A percentile compares a stretch with the other conserved stretches of the same genome.
Conservation (phyloP, 2,329 filamentous ascomycete species). For the Hysterium pulicare region DNA sequence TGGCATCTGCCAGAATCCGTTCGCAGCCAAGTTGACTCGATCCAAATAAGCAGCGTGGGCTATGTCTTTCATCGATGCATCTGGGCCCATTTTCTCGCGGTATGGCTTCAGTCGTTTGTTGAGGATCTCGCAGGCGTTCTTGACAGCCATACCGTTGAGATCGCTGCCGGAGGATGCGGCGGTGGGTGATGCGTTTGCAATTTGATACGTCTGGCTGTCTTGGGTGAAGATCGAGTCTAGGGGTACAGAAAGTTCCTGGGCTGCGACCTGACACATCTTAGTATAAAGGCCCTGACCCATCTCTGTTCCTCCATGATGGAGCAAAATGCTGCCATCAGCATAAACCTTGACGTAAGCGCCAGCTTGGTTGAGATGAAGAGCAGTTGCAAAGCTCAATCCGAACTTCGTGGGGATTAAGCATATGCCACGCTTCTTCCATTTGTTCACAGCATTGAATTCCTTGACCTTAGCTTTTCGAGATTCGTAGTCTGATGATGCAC, state of each 20-base stretch:
- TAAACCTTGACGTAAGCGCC: conserved; percentile 93
- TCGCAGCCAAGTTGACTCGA: conserved; percentile 88
- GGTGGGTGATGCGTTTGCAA: conserved; percentile 87
- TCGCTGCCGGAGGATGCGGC: conserved; percentile 92
- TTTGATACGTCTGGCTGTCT: conserved; percentile 82
- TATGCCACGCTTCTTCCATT: conserved; percentile 88
- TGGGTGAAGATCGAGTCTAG: conserved; percentile 78
- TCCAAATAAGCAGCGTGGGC: conserved; percentile 92
- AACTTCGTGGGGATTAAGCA: conserved; percentile 92
- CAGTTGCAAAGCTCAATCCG: conserved; percentile 86
- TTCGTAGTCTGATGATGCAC: conserved; percentile 69
- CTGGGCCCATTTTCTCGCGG: conserved; percentile 71
- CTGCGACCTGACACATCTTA: conserved; percentile 93
- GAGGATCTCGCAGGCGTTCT: conserved; percentile 83
- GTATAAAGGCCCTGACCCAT: conserved; percentile 97
- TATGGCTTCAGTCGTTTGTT: conserved; percentile 84
- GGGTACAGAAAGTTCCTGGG: conserved; percentile 81
- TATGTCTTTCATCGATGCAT: conserved; percentile 77
- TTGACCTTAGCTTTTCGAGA: conserved; percentile 65
- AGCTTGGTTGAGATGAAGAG: conserved; percentile 90
- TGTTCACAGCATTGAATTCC: conserved; percentile 76
- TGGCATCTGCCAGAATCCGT: conserved; percentile 95
- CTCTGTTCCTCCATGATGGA: conserved; percentile 92
- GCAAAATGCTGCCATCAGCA: conserved; percentile 84
- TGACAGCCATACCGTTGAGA: conserved; percentile 90